These are phyloP conservation scores for Gilbertella persicaria DNA, from an alignment of 371 early-diverging fungal genomes.

Conservation along the genomic window DNA sequence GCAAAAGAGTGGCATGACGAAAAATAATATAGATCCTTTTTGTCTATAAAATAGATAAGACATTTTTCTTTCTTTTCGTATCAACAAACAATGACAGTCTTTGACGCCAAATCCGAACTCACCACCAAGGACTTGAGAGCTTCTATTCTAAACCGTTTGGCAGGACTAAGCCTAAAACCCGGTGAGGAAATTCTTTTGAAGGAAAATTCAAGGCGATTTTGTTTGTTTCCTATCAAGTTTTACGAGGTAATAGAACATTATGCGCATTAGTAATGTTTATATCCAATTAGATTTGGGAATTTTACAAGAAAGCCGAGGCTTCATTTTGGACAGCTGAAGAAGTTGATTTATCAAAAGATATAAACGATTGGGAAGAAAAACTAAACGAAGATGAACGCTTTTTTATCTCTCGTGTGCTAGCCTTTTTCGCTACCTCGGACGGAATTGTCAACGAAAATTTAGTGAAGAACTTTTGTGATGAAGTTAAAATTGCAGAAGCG, in stretches of 20 bases:
- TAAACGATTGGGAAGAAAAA: conserved; percentile 89
- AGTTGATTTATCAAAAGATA: conserved; percentile 96
- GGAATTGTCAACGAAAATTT: conserved; percentile 99
- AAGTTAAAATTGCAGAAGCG: conserved; percentile 98
- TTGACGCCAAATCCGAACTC: conserved; percentile 20
- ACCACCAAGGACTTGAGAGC: conserved; percentile 13
- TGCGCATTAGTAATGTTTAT: too few relatives aligned
- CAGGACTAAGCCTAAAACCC: conserved; percentile 13
- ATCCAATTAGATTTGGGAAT: conserved; percentile 80
- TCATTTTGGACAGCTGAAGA: conserved; percentile 99
- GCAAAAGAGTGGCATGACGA: too few relatives aligned
- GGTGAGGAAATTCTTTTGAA: conserved; percentile 33
- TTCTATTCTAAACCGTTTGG: conserved; percentile 16
- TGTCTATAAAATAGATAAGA: too few relatives aligned
- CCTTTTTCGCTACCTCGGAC: conserved; percentile 99
- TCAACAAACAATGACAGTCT: conserved; percentile 23
- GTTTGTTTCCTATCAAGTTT: conserved; percentile 61
- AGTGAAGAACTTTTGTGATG: conserved; percentile 92
- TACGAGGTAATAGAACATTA: conserved; percentile 6
- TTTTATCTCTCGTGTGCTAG: conserved; percentile 97
- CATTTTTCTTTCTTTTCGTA: too few relatives aligned
- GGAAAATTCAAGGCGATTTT: conserved; percentile 80
- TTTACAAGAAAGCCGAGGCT: conserved; percentile 99
- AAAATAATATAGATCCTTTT: too few relatives aligned
- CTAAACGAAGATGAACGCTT: conserved; percentile 91